Base-by-base conservation (phyloP, 2,329 filamentous ascomycete species). In the Pseudogymnoascus destructans region DNA sequence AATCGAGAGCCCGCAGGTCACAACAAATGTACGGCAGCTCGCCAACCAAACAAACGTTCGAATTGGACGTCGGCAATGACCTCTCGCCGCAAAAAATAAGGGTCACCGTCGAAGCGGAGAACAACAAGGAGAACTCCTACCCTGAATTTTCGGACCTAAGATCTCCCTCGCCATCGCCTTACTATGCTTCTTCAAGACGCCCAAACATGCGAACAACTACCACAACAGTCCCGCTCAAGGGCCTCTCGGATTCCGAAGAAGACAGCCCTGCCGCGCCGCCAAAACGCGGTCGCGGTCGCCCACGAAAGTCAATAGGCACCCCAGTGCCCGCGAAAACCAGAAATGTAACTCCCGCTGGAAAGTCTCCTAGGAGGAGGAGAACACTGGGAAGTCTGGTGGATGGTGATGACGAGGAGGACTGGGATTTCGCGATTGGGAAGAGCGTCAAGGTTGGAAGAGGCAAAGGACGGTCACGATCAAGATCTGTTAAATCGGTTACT, bases 231-330 rank as follows among this genome's bases (percentile, higher is more conserved):
- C 67, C 67, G 3, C 58, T 69, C 11, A 69, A 68, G 42, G 68
- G 68, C 3, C 63, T 69, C 10, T 67, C 66, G 4, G 68, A 70
- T 36, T 64, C 66, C 1, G 68, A 68, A 25, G 61, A 63, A 42
- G 63, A 67, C 40, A 57, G 58, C 11, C 36, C 58, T 25, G 35
- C 25, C 6, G 67, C 68, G 25, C 73, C 73, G 0, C 72, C 74
- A 1, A 71, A 70, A 61, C 70, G 67, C 63, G 68, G 68, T 49
- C 70, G 71, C 65, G 73, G 73, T 17, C 69, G 73, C 42, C 72
- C 73, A 32, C 69, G 71, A 49, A 76, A 75, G 62, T 73, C 73
- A 23, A 68, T 69, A 55, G 64, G 65, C 36, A 70, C 70, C 62
- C 68, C 70, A 30, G 71, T 72, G 3, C 71, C 72, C 23, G 55